Percentiles rank a stretch among this genome's conserved stretches.
These are phyloP conservation scores for Wallacemonas sp. DNA, from an alignment of 208 protist species.

Conservation along the genomic window DNA sequence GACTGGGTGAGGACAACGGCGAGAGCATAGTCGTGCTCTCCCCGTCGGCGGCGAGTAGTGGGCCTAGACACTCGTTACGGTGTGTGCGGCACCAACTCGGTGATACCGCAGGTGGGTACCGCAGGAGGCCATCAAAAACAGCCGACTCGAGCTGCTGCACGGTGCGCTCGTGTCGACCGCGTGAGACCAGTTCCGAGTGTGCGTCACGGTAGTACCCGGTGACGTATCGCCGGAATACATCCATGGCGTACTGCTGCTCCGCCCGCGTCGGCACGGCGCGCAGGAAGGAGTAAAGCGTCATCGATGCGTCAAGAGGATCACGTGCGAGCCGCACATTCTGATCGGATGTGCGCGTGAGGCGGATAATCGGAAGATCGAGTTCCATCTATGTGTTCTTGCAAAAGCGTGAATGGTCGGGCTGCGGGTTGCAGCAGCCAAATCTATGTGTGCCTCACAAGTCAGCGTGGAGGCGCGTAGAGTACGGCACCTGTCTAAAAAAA, in stretches of 20 bases:
- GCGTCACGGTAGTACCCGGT: slow-evolving; percentile 13
- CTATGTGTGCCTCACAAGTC: no score
- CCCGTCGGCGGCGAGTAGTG: not conserved
- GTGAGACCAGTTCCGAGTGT: not conserved
- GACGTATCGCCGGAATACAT: slow-evolving; percentile 44
- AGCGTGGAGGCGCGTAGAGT: no score
- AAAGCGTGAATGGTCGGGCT: not conserved
- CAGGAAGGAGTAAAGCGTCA: slow-evolving; percentile 80
- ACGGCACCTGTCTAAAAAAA: not conserved
- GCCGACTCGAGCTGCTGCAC: slow-evolving; percentile 41
- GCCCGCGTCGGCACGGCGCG: slow-evolving; percentile 47
- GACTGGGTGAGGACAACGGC: not conserved
- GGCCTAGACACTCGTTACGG: not conserved
- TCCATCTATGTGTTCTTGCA: not conserved
- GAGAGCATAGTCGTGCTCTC: not conserved
- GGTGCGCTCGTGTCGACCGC: not conserved
- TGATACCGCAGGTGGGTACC: slow-evolving; percentile 38
- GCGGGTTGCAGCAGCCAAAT: no score
- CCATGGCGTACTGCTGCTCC: slow-evolving; percentile 49
- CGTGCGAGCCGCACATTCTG: slow-evolving; percentile 42
- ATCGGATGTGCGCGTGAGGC: slow-evolving; percentile 35
- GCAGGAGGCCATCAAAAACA: slow-evolving; percentile 44
- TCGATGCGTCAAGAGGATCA: slow-evolving; percentile 50
- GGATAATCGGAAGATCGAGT: slow-evolving; percentile 63
- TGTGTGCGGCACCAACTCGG: slow-evolving; percentile 21